A percentile compares a stretch with the other conserved stretches of the same genome.
Evolutionary conservation across 768 basidiomycete genomes (phyloP).

Genomic region (Mycena epipterygia): DNA sequence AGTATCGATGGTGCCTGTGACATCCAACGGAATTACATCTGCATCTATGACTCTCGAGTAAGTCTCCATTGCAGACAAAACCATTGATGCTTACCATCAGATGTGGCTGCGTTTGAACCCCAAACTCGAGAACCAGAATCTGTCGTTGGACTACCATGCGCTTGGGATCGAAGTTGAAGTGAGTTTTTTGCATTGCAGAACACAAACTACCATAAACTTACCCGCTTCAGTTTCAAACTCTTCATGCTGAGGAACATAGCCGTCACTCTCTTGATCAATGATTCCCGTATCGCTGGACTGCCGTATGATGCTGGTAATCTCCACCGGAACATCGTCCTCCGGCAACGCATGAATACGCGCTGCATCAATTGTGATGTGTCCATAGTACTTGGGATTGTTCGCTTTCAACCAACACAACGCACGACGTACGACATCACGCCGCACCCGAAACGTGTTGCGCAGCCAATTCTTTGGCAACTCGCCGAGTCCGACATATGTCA

Average conservation of each 20-base stretch:
- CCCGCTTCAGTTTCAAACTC: constrained; percentile 34
- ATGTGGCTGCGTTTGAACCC: no score
- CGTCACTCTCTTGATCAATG: constrained; percentile 37
- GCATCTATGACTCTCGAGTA: no score
- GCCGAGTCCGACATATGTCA: constrained; percentile 52
- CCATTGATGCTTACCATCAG: no score
- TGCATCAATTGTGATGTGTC: constrained; percentile 41
- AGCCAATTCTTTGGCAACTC: constrained; percentile 46
- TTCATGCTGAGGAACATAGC: constrained; percentile 49
- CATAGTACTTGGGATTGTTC: constrained; percentile 49
- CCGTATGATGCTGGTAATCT: constrained; percentile 37
- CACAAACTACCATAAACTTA: no score
- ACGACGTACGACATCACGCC: constrained; percentile 40
- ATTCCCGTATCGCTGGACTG: constrained; percentile 36
- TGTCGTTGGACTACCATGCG: no score
- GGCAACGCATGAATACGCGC: constrained; percentile 41
- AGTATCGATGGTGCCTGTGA: no score
- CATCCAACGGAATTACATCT: no score
- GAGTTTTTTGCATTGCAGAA: no score
- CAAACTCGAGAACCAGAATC: no score
- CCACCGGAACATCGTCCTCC: constrained; percentile 49
- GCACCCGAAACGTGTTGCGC: constrained; percentile 47
- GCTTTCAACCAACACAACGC: constrained; percentile 53
- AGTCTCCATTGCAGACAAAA: no score
- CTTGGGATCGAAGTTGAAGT: no score